Conservation (phyloP, 306 rosid species). For the Quercus wislizeni region DNA sequence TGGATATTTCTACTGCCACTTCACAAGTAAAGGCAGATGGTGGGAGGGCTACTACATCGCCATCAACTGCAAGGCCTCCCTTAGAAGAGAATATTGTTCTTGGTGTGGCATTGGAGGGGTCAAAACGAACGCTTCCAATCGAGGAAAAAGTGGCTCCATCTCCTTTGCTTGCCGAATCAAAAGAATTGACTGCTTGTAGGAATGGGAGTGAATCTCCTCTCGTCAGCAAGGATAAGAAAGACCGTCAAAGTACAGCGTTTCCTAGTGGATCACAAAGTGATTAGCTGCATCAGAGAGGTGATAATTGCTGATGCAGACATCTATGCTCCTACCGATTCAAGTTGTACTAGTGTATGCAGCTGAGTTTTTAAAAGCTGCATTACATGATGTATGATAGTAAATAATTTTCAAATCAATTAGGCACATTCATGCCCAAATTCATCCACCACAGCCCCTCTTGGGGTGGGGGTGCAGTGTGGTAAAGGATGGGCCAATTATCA, state of each 20-base stretch:
- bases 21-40: slow-evolving; percentile 58
- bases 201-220: slow-evolving; percentile 49
- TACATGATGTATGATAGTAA: slow-evolving; percentile 14
- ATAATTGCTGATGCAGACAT: slow-evolving; percentile 17
- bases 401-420: neutral
- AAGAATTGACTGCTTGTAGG: slow-evolving; percentile 54
- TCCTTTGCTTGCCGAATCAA: slow-evolving; percentile 41
- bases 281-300: neutral
- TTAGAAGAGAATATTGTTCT: slow-evolving; percentile 89
- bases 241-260: slow-evolving; percentile 45
- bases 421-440: neutral
- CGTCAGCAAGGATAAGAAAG: slow-evolving; percentile 56
- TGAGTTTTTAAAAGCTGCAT: slow-evolving; percentile 65
- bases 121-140: slow-evolving; percentile 90
- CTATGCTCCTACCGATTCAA: slow-evolving; percentile 18
- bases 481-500: too few species aligned
- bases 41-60: slow-evolving; percentile 42
- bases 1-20: slow-evolving; percentile 32
- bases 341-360: slow-evolving; percentile 41
- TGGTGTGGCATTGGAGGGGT: slow-evolving; percentile 94
- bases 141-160: slow-evolving; percentile 60
- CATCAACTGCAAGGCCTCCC: slow-evolving; percentile 40
- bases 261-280: slow-evolving; percentile 32
- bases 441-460: too few species aligned
- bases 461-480: too few species aligned